Base-by-base conservation (phyloP, 2,329 filamentous ascomycete species). In the Beauveria varroae region DNA sequence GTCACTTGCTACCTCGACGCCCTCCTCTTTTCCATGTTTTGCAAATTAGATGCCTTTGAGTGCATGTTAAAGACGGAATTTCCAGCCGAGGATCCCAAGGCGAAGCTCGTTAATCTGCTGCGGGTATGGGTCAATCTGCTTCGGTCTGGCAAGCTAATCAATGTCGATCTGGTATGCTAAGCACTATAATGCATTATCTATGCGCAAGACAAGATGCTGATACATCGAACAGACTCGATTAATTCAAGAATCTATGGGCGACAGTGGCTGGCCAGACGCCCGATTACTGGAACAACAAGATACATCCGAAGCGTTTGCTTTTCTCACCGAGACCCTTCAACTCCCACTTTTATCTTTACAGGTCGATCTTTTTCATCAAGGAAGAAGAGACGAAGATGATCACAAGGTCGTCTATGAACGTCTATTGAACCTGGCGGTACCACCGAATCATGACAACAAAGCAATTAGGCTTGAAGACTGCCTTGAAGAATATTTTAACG, bases 1-100 rank as follows among this genome's bases (percentile, higher is more conserved):
- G 91, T 96, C 41, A 98, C 93, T n/a, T 99, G 95, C 76, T 98
- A 96, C 72, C 79, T 98, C 18, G 95, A 98, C 72, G 84, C 93
- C 0, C 77, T 98, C 24, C 81, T 99, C 1, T 98, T 97, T 72
- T 89, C 93, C 72, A 97, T 99, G 91, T 98, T 98, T 72, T 89
- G 90, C 20, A 87, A 90, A 63, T 81, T 97, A 43, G 88, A 91
- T 66, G 93, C 89, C 65, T 99, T 96, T 72, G 93, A 98, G 73
- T 91, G 89, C 54, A 96, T 98, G 81, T 80, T 97, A 40, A 93
- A 90, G 72, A 88, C 88, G 62, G 86, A 87, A 8, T 90, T 91
- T 64, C 82, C 86, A 28, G 56, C 67, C 18, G 89, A 95, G 63
- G 86, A 91, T 64, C 74, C 78, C 12, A 84, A 88, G 64, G 86